phyloP scores from a whole-genome alignment of 345 rosid species.

The Excoecaria agallocha region DNA sequence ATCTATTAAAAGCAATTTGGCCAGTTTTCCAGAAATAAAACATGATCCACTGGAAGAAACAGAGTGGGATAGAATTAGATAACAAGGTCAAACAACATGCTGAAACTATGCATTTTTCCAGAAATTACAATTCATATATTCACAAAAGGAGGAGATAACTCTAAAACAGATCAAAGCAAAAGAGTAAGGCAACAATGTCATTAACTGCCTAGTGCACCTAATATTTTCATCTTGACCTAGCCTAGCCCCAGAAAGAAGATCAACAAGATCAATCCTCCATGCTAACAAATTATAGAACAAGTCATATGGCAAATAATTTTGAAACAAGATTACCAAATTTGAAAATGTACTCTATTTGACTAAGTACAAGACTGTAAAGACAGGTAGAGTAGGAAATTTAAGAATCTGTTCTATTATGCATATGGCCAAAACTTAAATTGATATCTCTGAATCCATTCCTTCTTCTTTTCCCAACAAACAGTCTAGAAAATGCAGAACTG shows the following conservation, averaged over 20 bases:
- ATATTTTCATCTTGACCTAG: background rate
- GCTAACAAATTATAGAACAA: background rate
- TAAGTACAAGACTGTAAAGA: too few relatives aligned
- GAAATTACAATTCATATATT: background rate
- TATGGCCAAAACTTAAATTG: background rate
- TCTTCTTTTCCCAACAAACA: too few relatives aligned
- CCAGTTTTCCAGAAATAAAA: constrained; percentile 83
- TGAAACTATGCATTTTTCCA: background rate
- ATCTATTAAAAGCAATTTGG: constrained; percentile 77
- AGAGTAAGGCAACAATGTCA: background rate
- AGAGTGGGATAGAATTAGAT: constrained; percentile 1
- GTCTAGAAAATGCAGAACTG: too few relatives aligned
- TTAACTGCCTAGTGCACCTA: background rate
- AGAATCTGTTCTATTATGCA: background rate
- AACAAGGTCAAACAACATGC: constrained; percentile 5
- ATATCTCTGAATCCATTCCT: too few relatives aligned
- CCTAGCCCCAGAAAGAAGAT: background rate
- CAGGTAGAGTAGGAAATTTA: background rate
- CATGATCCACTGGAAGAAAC: constrained; percentile 56
- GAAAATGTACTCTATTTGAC: background rate
- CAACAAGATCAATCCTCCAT: background rate
- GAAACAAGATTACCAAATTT: background rate
- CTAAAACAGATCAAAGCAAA: constrained; percentile 1
- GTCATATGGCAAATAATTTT: background rate
- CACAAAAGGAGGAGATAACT: background rate